A percentile compares a stretch with the other conserved stretches of the same genome.
phyloP scores from a whole-genome alignment of 345 rosid species.

The Lepidium didymum region DNA sequence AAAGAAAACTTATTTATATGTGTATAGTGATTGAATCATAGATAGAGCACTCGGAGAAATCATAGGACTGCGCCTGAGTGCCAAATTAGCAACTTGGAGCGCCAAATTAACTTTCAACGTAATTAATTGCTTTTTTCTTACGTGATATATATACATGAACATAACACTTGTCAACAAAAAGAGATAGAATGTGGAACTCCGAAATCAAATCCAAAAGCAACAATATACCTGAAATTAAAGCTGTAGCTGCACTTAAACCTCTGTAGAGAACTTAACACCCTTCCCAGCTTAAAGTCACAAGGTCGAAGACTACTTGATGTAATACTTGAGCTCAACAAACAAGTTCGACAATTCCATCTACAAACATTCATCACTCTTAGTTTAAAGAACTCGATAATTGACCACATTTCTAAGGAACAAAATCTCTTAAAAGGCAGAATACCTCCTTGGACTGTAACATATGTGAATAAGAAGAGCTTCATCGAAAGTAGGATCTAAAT shows the following conservation, averaged over 20 bases:
- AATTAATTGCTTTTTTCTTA: not conserved
- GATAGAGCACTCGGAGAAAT: not conserved
- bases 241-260: slow-evolving; percentile 68
- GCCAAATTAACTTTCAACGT: not conserved
- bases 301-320: slow-evolving; percentile 67
- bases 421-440: not conserved
- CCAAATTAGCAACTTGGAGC: not conserved
- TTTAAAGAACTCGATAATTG: not conserved
- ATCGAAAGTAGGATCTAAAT: slow-evolving; percentile 37
- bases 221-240: slow-evolving; percentile 61
- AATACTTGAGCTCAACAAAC: slow-evolving; percentile 49
- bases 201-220: not conserved
- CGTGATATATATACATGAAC: not conserved
- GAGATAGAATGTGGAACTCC: not conserved
- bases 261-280: slow-evolving; percentile 62
- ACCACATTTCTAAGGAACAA: not conserved
- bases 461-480: slow-evolving; percentile 77
- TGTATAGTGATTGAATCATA: not conserved
- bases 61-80: not conserved
- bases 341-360: slow-evolving; percentile 86
- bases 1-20: not conserved
- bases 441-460: slow-evolving; percentile 88
- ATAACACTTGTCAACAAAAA: not conserved
- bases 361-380: slow-evolving; percentile 8
- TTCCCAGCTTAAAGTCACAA: slow-evolving; percentile 89